Evolutionary conservation across 148 eudicot genomes (phyloP), one percentile per base, ranked within the genome.

Genomic region (Simmondsia chinensis): DNA sequence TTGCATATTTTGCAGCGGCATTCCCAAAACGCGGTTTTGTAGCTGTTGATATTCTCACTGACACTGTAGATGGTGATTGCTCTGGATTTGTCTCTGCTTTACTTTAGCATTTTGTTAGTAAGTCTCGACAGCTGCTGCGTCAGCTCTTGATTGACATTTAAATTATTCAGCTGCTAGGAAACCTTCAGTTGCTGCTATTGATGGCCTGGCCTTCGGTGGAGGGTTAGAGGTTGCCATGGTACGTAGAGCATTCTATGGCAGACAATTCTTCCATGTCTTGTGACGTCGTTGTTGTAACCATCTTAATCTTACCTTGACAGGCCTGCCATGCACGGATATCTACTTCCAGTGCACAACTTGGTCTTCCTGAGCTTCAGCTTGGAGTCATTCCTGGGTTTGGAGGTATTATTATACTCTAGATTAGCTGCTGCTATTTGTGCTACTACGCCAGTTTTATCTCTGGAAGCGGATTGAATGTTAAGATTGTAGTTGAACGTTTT

Each of bases 161-260:
- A 14, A 38, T 50, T 34, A 28, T 43, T 10, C 63, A 91, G 97
- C 80, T 68, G 84, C 88, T 13, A 79, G 56, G 44, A 91, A 91
- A 56, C 97, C 97, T 18, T 76, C 87, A 19, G 97, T 91, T 57
- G 95, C 93, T 46, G 95, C 97, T 45, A 74, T 91, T 48, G 95
- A 91, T 68, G 97, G 97, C 48, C 72, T 84, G 30, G 95, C 97
- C 30, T 66, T 85, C 41, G 97, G 97, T 59, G 97, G 95, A 50
- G 97, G 97, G 20, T 46, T 91, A 60, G 97, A 91, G 67, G 88
- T 91, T 61, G 87, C 97, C 43, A 91, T 91, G 97, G 97, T 91
- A 69, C 50, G 85, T 63, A 9, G 13, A 43, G 32, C 28, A 35
- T 5, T 26, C 15, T 20, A 55, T 2, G 33, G 8, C n/a, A 26